A percentile compares a stretch with the other conserved stretches of the same genome.
phyloP scores from a whole-genome alignment of 1,284 basidiomycete genomes.

The Neolentinus lepideus region DNA sequence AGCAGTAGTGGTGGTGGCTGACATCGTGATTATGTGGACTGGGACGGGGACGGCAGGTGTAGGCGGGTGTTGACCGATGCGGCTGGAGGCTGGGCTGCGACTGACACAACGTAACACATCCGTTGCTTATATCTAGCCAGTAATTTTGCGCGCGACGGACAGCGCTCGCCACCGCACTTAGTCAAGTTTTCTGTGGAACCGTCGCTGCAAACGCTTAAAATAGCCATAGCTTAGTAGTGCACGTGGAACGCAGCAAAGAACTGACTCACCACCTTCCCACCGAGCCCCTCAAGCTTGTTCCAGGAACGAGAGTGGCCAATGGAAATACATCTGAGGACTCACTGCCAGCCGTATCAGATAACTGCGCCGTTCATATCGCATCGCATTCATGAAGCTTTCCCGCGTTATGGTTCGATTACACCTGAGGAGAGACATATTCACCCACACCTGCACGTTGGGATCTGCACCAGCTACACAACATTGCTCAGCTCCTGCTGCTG shows the following conservation, averaged over 20 bases:
- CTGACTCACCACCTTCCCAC: not conserved
- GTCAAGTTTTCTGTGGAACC: not conserved
- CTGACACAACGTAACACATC: too few species aligned
- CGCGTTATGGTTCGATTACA: not conserved
- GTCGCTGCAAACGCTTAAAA: not conserved
- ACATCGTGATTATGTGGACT: not conserved
- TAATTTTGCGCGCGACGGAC: not conserved
- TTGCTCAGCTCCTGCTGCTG: slow-evolving; percentile 5
- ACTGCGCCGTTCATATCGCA: not conserved
- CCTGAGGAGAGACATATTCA: not conserved
- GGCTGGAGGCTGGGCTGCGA: too few species aligned
- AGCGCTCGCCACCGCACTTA: not conserved
- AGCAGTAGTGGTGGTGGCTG: not conserved
- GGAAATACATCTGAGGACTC: not conserved
- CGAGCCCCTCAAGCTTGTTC: not conserved
- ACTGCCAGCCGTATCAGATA: not conserved
- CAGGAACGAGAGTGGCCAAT: not conserved
- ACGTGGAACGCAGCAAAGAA: not conserved
- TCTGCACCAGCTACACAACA: not conserved
- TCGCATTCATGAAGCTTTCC: not conserved
- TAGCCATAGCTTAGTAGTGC: not conserved
- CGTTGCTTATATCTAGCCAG: not conserved
- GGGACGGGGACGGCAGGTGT: not conserved
- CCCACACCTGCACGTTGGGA: not conserved
- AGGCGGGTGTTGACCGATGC: not conserved